A percentile compares a stretch with the other conserved stretches of the same genome.
Evolutionary conservation across 345 rosid genomes (phyloP).

Genomic region (Mangifera indica): DNA sequence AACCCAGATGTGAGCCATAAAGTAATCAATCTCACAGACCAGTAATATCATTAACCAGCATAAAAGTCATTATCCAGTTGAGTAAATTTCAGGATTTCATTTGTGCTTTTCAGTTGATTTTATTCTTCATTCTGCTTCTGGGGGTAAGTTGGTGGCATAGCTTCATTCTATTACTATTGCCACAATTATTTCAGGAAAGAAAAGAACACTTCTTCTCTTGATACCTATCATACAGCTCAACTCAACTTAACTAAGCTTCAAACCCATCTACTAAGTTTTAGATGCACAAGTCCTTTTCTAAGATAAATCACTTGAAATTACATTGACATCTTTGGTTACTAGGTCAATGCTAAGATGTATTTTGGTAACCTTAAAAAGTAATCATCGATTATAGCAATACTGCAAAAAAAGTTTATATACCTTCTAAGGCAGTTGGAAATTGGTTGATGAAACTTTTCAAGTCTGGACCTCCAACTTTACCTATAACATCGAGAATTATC

Average conservation of each 20-base stretch:
- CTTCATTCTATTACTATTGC: background rate
- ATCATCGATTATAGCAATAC: background rate
- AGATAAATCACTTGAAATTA: background rate
- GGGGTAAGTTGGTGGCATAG: background rate
- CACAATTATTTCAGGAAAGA: background rate
- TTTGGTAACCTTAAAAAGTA: background rate
- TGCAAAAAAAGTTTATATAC: slow-evolving; percentile 33
- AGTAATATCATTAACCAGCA: slow-evolving; percentile 1
- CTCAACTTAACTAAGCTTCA: slow-evolving; percentile 6
- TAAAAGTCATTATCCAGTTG: background rate
- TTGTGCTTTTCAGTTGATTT: background rate
- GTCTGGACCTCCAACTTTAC: slow-evolving; percentile 78
- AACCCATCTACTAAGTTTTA: background rate
- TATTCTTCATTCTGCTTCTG: background rate
- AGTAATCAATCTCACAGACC: background rate
- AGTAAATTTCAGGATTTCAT: background rate
- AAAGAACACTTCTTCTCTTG: background rate
- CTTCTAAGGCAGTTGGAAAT: slow-evolving; percentile 63
- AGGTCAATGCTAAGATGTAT: slow-evolving; percentile 11
- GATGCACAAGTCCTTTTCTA: background rate
- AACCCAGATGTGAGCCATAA: background rate
- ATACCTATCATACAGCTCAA: background rate
- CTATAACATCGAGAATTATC: slow-evolving; percentile 30
- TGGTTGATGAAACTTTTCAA: slow-evolving; percentile 80
- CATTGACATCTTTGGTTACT: slow-evolving; percentile 13